Evolutionary conservation across 768 basidiomycete species (phyloP).

Genomic region (Crassisporium funariophilum): DNA sequence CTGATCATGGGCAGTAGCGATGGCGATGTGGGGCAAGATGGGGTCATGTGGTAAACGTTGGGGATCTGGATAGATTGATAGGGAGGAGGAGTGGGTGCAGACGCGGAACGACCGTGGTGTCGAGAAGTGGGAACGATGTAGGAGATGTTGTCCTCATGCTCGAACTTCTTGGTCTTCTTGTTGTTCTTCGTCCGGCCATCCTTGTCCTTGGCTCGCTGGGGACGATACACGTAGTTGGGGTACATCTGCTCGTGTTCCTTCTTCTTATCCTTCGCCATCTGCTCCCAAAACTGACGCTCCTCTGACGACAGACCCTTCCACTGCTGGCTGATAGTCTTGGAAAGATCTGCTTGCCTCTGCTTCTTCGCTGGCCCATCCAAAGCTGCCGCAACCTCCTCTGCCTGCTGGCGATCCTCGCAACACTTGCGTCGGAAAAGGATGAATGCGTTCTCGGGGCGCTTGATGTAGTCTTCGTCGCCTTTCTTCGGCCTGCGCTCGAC

Average conservation of each 20-base stretch:
- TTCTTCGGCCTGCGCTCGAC: slow-evolving; percentile 62
- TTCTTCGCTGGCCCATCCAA: slow-evolving; percentile 60
- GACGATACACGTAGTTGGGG: slow-evolving; percentile 79
- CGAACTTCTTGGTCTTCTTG: slow-evolving; percentile 39
- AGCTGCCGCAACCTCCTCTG: slow-evolving; percentile 42
- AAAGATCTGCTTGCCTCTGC: slow-evolving; percentile 71
- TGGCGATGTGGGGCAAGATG: slow-evolving; percentile 67
- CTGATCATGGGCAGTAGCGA: slow-evolving; percentile 61
- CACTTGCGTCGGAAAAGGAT: slow-evolving; percentile 82
- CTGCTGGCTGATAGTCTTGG: slow-evolving; percentile 80
- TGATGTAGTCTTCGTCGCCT: slow-evolving; percentile 84
- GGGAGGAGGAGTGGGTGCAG: slow-evolving; percentile 67
- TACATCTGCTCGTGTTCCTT: slow-evolving; percentile 76
- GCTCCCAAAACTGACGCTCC: slow-evolving; percentile 75
- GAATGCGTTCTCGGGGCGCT: slow-evolving; percentile 83
- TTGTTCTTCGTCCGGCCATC: slow-evolving; percentile 49
- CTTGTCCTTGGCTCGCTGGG: slow-evolving; percentile 62
- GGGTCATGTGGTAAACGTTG: slow-evolving; percentile 52
- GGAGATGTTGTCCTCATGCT: slow-evolving; percentile 43
- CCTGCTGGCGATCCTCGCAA: slow-evolving; percentile 69
- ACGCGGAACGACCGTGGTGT: slow-evolving; percentile 41
- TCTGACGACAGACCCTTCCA: slow-evolving; percentile 71
- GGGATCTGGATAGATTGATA: slow-evolving; percentile 73
- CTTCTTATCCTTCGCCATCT: slow-evolving; percentile 77
- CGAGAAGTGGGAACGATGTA: slow-evolving; percentile 41